Base-by-base conservation (phyloP, 2,329 filamentous ascomycete species). In the Elsinoe arachidis region DNA sequence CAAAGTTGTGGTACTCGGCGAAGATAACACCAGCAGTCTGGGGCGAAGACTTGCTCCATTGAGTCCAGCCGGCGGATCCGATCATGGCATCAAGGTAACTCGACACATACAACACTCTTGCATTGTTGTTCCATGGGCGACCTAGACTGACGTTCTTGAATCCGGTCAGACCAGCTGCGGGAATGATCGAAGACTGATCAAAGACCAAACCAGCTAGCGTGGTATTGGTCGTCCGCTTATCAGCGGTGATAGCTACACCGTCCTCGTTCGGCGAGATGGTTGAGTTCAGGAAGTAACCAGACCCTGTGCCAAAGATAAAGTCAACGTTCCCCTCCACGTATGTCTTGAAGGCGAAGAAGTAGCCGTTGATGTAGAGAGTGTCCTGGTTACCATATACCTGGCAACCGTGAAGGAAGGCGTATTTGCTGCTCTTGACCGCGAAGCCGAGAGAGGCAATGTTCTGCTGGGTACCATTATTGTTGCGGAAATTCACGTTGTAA, bases 281-380 rank as follows among this genome's bases (percentile, higher is more conserved):
- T 6, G 67, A 67, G 57, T 67, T 68, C n/a, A 64, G 64, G 67
- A 78, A 76, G 60, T 77, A 77, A 5, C 67, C 75, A 0, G 73
- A 67, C 2, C 74, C 75, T 23, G 68, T 65, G 9, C 74, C 75
- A 63, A 70, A 71, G 19, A 72, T 76, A 68, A 76, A 75, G 37
- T 77, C 72, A 34, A 74, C 67, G 23, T 72, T 72, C 3, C 71
- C 72, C 57, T 71, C 68, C 34, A 74, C 67, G 58, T 72, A 71
- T 6, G 67, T 69, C 60, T 73, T 72, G 62, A 70, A 73, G 2
- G 69, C 66, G 60, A 73, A 74, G n/a, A 74, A 56, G 43, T 65
- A 66, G 2, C 71, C 70, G 7, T 67, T 70, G 41, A 74, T 66
- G 49, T 67, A 63, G 7, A 74, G 65, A 0, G 71, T 68, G 34